A percentile compares a stretch with the other conserved stretches of the same genome.
These are phyloP conservation scores for Tetrapisispora pingtungensis DNA, from an alignment of 805 yeast species.

Conservation along the genomic window DNA sequence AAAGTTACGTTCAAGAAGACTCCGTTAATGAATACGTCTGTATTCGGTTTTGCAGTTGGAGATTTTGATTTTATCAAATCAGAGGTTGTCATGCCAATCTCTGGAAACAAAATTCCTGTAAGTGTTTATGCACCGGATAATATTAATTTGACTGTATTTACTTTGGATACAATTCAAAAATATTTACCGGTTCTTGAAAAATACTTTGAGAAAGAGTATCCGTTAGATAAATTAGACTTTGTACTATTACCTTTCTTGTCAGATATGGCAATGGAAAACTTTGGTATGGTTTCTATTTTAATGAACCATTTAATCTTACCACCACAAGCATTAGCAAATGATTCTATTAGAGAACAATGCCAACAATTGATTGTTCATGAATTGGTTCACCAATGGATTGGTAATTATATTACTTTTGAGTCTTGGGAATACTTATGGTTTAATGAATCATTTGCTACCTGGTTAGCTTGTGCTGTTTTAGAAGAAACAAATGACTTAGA, in stretches of 20 bases:
- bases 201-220: constrained; percentile 39
- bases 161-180: constrained; percentile 39
- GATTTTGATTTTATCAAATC: constrained; percentile 47
- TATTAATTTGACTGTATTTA: constrained; percentile 36
- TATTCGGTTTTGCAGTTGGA: constrained; percentile 62
- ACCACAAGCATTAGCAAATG: constrained; percentile 22
- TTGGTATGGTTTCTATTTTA: constrained; percentile 56
- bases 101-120: constrained; percentile 33
- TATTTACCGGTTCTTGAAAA: constrained; percentile 40
- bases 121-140: constrained; percentile 46
- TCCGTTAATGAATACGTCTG: constrained; percentile 51
- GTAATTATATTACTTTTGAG: constrained; percentile 56
- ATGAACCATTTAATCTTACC: constrained; percentile 39
- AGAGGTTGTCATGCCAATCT: constrained; percentile 11
- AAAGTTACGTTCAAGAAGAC: constrained; percentile 40
- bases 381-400: constrained; percentile 73
- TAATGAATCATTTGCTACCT: constrained; percentile 72
- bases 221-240: constrained; percentile 56
- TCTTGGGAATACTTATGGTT: constrained; percentile 65
- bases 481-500: constrained; percentile 17
- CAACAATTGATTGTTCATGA: constrained; percentile 61
- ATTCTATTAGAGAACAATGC: constrained; percentile 27
- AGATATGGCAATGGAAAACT: constrained; percentile 77
- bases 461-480: constrained; percentile 46
- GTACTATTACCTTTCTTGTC: constrained; percentile 59